Base-by-base conservation (phyloP, 1,139 yeast species). In the Yamadazyma dushanensis region DNA sequence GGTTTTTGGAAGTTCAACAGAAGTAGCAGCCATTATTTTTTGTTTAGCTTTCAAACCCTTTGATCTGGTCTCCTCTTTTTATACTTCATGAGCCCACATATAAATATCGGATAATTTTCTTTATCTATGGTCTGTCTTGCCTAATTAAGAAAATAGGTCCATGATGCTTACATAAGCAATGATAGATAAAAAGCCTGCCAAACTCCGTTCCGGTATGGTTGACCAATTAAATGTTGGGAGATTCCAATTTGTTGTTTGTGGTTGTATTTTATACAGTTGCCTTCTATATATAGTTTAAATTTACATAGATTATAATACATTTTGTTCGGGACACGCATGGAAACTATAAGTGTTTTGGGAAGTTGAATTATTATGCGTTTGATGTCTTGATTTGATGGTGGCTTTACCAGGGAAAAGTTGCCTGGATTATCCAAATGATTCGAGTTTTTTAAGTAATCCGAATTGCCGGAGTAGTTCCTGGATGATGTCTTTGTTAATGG, bases 381-480 rank as follows among this genome's bases (percentile, higher is more conserved):
- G n/a, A n/a, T 9, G 16, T 23, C 8, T 9, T 9, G 14, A 23
- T 23, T 11, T n/a, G 26, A 11, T 23, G 16, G 7, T 11, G 8
- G 5, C n/a, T n/a, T n/a, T n/a, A n/a, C n/a, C n/a, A n/a, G n/a
- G n/a, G n/a, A n/a, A n/a, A 11, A 11, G 16, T 11, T 8, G 16
- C n/a, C n/a, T n/a, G 14, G 5, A 5, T 11, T 23, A 23, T 5
- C 8, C 22, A n/a, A 31, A 20, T 16, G 28, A 14, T 31, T 38
- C 31, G 36, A 39, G 45, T 46, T 36, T 49, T 44, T 42, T 57
- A 41, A 34, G 27, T 18, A 66, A 49, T 8, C 60, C 59, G 33
- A 62, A 51, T 24, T 66, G 54, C 19, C 75, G 54, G 14, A 69
- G 48, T 17, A 70, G 58, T 46, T 70, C 76, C 48, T 58, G 63